phyloP scores from a whole-genome alignment of 352 stramenopile genomes.

The Globisporangium spiculum region DNA sequence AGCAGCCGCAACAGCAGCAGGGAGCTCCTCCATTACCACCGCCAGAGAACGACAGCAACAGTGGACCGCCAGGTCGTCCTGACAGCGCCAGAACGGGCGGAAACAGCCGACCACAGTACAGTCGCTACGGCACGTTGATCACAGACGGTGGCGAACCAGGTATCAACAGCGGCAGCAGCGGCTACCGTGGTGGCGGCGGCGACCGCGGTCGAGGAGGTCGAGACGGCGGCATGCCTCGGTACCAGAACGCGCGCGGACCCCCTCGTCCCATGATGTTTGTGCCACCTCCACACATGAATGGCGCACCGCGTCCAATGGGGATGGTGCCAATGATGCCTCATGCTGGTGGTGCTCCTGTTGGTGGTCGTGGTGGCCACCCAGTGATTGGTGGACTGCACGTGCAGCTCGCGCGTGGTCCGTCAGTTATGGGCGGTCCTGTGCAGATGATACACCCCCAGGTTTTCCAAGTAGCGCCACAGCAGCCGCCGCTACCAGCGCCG shows the following conservation, averaged over 20 bases:
- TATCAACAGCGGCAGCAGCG: not conserved
- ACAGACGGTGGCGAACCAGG: not conserved
- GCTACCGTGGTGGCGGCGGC: not conserved
- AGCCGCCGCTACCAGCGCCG: not conserved
- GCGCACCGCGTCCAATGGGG: conserved; percentile 3
- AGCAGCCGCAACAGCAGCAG: not conserved
- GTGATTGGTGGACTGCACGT: conserved; percentile 1
- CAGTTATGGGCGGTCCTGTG: not conserved
- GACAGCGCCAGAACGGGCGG: not conserved
- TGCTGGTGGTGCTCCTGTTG: not conserved
- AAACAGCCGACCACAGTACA: conserved; percentile 12
- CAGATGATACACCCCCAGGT: not conserved
- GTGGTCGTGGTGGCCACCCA: conserved; percentile 1
- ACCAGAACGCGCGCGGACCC: not conserved
- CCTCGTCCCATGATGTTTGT: conserved; percentile 2
- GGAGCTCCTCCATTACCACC: conserved; percentile 2
- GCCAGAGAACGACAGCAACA: conserved; percentile 6
- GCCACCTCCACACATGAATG: not conserved
- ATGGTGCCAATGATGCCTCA: conserved; percentile 10
- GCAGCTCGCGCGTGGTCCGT: conserved; percentile 3
- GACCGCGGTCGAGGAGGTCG: conserved; percentile 1
- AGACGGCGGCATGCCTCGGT: not conserved
- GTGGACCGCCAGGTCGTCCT: not conserved
- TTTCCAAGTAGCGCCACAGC: not conserved
- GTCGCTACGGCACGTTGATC: conserved; percentile 11